Conservation (phyloP, 2,329 filamentous ascomycete genomes). For the Chaetomiaceae sp. region DNA sequence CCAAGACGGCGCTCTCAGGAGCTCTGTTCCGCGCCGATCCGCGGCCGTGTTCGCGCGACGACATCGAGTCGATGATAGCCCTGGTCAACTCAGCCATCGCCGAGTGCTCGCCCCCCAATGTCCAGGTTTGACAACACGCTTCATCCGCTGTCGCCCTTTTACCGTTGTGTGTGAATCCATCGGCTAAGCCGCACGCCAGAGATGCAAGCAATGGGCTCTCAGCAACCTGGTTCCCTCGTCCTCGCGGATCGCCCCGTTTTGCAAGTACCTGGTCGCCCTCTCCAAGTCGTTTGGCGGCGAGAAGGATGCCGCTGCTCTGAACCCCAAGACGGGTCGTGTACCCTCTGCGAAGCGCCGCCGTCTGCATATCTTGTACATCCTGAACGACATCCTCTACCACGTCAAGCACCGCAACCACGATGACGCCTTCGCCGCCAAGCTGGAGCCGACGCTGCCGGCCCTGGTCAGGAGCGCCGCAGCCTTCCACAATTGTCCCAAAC, state of each 20-base stretch:
- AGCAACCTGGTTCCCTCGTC: slow-evolving; percentile 65
- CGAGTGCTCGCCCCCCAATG: slow-evolving; percentile 73
- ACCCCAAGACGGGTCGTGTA: slow-evolving; percentile 34
- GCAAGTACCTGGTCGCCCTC: slow-evolving; percentile 70
- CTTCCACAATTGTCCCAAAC: slow-evolving; percentile 59
- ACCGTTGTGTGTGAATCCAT: slow-evolving; percentile 23
- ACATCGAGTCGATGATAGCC: slow-evolving; percentile 65
- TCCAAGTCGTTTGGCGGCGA: slow-evolving; percentile 52
- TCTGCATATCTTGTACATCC: slow-evolving; percentile 70
- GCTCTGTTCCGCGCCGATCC: slow-evolving; percentile 71
- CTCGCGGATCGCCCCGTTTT: slow-evolving; percentile 61
- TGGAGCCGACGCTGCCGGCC: slow-evolving; percentile 57
- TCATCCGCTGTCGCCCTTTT: slow-evolving; percentile 23
- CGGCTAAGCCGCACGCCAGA: slow-evolving; percentile 54
- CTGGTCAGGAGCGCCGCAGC: slow-evolving; percentile 56
- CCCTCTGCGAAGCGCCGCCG: slow-evolving; percentile 63
- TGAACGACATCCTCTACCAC: slow-evolving; percentile 76
- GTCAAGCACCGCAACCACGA: slow-evolving; percentile 48
- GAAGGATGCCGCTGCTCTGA: slow-evolving; percentile 30
- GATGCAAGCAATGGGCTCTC: slow-evolving; percentile 82
- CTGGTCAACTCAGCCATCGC: slow-evolving; percentile 60
- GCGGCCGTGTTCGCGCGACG: slow-evolving; percentile 61
- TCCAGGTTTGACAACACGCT: slow-evolving; percentile 71
- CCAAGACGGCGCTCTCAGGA: slow-evolving; percentile 73
- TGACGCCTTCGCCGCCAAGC: slow-evolving; percentile 48